phyloP scores from a whole-genome alignment of 768 basidiomycete genomes.

The Suillus occidentalis region DNA sequence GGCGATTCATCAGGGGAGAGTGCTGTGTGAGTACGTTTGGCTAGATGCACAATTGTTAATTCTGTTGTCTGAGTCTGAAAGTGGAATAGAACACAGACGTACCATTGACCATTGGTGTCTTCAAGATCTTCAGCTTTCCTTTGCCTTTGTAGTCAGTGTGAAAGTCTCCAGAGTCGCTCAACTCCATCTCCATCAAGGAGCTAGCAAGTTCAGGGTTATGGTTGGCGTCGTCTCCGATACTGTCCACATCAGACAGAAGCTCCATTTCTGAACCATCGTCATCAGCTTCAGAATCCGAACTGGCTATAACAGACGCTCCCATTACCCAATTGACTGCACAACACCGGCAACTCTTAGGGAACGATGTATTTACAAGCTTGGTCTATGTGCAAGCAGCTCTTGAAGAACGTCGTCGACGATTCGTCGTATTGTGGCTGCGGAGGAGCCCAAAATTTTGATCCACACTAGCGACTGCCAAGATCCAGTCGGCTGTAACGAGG shows the following conservation, averaged over 20 bases:
- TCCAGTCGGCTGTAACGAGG: conserved; percentile 10
- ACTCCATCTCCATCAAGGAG: too few relatives aligned
- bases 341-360: conserved; percentile 4
- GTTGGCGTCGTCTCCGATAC: too few relatives aligned
- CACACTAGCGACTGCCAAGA: conserved; percentile 10
- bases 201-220: too few relatives aligned
- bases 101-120: background rate
- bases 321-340: conserved; percentile 1
- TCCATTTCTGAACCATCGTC: too few relatives aligned
- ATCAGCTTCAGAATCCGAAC: too few relatives aligned
- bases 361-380: background rate
- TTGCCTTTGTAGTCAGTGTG: background rate
- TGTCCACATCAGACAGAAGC: too few relatives aligned
- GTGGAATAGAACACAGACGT: background rate
- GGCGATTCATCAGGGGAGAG: background rate
- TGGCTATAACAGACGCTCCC: too few relatives aligned
- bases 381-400: conserved; percentile 1
- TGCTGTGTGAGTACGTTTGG: background rate
- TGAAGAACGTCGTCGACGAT: too few relatives aligned
- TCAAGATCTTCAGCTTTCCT: background rate
- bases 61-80: background rate
- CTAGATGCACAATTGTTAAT: background rate
- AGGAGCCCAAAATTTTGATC: conserved; percentile 2
- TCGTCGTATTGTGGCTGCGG: conserved; percentile 7
- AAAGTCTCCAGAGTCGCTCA: background rate